A percentile compares a stretch with the other conserved stretches of the same genome.
Conservation (phyloP, 176 grass and related monocot genomes). For the Triticum monococcum region DNA sequence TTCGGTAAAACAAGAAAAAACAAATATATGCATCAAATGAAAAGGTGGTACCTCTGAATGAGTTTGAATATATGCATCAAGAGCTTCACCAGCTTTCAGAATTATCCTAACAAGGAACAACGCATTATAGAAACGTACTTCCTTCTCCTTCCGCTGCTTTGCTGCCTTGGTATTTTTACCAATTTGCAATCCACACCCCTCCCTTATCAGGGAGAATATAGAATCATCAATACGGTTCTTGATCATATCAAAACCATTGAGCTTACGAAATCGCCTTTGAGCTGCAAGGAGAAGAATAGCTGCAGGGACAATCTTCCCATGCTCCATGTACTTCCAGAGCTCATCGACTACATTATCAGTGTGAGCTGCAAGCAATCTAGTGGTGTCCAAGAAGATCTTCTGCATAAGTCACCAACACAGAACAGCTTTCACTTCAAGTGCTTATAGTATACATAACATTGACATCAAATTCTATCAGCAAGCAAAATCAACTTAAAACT, state of each 20-base stretch:
- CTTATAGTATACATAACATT: neutral
- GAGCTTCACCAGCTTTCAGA: neutral
- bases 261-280: neutral
- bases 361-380: slow-evolving; percentile 1
- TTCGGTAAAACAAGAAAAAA: too few species aligned
- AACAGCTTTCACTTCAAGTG: neutral
- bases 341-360: slow-evolving; percentile 3
- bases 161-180: neutral
- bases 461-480: neutral
- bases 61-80: neutral
- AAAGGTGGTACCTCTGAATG: neutral
- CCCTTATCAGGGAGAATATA: too few species aligned
- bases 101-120: neutral
- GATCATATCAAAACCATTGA: neutral
- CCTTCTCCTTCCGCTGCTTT: neutral
- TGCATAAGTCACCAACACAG: neutral
- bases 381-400: slow-evolving; percentile 7
- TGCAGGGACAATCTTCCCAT: neutral
- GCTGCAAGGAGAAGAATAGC: slow-evolving; percentile 1
- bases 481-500: neutral
- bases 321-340: neutral
- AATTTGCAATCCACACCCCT: neutral
- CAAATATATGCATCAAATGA: neutral
- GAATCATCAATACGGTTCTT: neutral
- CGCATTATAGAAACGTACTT: neutral